Conservation (phyloP, 257 asterid genomes). For the Nicotiana paniculata region DNA sequence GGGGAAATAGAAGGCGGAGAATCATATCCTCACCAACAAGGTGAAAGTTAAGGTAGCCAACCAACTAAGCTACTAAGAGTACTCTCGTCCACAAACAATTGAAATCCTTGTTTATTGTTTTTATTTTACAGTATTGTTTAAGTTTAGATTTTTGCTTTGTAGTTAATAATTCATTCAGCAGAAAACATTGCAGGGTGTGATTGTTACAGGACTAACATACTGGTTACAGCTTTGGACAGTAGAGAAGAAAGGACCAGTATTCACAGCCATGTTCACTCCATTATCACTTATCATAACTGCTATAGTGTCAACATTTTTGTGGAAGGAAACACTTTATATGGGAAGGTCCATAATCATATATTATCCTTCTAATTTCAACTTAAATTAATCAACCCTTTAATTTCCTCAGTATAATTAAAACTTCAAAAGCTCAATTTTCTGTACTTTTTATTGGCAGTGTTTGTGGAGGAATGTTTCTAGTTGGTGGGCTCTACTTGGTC, state of each 20-base stretch:
- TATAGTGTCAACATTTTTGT: constrained; percentile 36
- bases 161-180: neutral
- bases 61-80: too few relatives aligned
- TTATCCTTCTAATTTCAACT: neutral
- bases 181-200: constrained; percentile 42
- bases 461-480: constrained; percentile 45
- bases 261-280: constrained; percentile 51
- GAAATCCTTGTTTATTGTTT: neutral
- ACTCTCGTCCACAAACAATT: too few relatives aligned
- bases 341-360: constrained; percentile 35
- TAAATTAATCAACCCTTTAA: neutral
- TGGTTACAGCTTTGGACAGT: constrained; percentile 54
- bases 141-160: neutral
- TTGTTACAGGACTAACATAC: constrained; percentile 51
- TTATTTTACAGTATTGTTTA: neutral
- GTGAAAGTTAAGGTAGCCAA: too few relatives aligned
- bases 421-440: neutral
- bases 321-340: constrained; percentile 43
- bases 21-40: too few relatives aligned
- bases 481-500: constrained; percentile 49
- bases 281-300: constrained; percentile 50
- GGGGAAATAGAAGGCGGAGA: too few relatives aligned
- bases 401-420: neutral
- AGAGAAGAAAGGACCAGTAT: constrained; percentile 64
- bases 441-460: constrained; percentile 29